Base-by-base conservation (phyloP, 2,329 filamentous ascomycete genomes). In the Aspergillus sp. region DNA sequence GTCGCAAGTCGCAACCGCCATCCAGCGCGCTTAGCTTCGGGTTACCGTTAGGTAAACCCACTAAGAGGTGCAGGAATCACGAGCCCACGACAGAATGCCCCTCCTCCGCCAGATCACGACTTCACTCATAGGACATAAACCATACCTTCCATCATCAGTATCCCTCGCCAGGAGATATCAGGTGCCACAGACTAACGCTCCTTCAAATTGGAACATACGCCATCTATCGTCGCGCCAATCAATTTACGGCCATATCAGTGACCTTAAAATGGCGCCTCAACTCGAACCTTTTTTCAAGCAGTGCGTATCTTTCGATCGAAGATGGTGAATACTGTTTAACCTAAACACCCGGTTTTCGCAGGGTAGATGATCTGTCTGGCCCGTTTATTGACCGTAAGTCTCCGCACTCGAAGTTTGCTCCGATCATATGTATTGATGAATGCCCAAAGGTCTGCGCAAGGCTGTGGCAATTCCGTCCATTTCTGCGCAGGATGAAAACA, bases 391-490 rank as follows among this genome's bases (percentile, higher is more conserved):
- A 96, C 68, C 89, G 93, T 80, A 68, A 58, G 77, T 69, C 45
- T 30, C 60, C 48, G 30, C 43, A 45, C 24, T 32, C 45, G 52
- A 34, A 55, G 52, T 24, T 22, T 24, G 17, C 26, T 38, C 36
- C 2, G 17, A 18, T 24, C 36, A n/a, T 3, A 30, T 22, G n/a
- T 53, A 61, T 52, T 57, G 44, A 63, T 43, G 26, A 57, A 11
- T 41, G 24, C 13, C 20, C 22, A 43, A 62, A 80, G 79, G 79
- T 67, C 86, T 99, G 59, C 85, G 90, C 71, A 87, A 93, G 77
- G 95, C 95, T 54, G 95, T 99, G 59, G 93, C 93, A 52, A 99
- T 99, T 69, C 95, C 95, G 18, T 99, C 95, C 62, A 84, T 99
- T 73, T 98, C 93, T 34, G 90, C 93, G 48, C 93, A 97, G 62